phyloP scores from a whole-genome alignment of 108 stramenopile species.

The Fragilaria radians region DNA sequence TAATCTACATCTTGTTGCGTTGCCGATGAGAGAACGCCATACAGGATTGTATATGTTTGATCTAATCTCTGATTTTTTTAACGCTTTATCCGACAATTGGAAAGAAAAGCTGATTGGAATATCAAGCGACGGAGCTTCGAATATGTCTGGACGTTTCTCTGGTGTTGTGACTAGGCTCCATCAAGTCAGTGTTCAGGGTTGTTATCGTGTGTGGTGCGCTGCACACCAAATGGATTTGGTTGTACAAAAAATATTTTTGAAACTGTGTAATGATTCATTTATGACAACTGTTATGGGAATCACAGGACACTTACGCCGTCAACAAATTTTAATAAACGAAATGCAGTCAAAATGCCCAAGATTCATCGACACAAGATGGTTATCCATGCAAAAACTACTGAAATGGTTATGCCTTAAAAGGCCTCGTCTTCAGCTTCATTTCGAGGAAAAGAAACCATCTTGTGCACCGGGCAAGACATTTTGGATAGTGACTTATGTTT shows the following conservation, averaged over 20 bases:
- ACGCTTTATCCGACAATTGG: not conserved
- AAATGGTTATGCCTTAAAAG: not conserved
- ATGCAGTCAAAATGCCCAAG: not conserved
- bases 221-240: conserved; percentile 9
- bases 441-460: not conserved
- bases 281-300: not conserved
- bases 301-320: not conserved
- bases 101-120: conserved; percentile 5
- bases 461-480: not conserved
- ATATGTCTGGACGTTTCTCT: not conserved
- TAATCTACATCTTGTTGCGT: not conserved
- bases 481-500: not conserved
- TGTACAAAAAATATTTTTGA: not conserved
- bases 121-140: conserved; percentile 4
- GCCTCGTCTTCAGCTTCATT: not conserved
- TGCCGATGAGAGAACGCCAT: not conserved
- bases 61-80: not conserved
- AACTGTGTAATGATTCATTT: conserved; percentile 1
- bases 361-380: not conserved
- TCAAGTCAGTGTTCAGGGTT: not conserved
- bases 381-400: not conserved
- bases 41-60: not conserved
- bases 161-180: not conserved
- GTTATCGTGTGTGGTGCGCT: conserved; percentile 5
- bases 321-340: not conserved